Evolutionary conservation across 352 stramenopile species (phyloP).

Genomic region (Phytophthora constricta): DNA sequence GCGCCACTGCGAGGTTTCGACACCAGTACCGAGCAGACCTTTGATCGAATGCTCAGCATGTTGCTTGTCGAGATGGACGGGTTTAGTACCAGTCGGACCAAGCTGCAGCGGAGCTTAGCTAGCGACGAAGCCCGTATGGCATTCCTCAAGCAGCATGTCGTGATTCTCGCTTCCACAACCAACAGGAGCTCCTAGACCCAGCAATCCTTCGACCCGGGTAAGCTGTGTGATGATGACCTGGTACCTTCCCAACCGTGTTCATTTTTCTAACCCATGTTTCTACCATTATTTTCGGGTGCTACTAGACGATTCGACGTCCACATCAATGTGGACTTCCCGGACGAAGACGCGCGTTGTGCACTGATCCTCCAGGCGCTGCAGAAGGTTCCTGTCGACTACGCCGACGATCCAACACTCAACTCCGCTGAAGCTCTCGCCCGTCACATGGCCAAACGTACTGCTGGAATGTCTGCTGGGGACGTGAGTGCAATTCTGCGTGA

Average conservation of each 20-base stretch:
- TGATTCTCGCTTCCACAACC: constrained; percentile 86
- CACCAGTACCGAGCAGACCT: constrained; percentile 92
- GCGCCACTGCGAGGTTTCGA: constrained; percentile 89
- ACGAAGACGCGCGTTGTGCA: constrained; percentile 53
- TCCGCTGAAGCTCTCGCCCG: constrained; percentile 46
- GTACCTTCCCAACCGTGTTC: too few relatives aligned
- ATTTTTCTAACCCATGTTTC: background rate
- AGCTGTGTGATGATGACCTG: constrained; percentile 10
- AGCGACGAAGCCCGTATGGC: constrained; percentile 51
- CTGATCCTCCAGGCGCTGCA: constrained; percentile 61
- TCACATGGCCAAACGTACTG: constrained; percentile 62
- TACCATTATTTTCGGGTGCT: constrained; percentile 5
- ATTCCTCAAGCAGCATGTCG: constrained; percentile 85
- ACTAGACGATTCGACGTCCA: constrained; percentile 84
- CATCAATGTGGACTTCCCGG: constrained; percentile 67
- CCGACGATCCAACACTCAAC: constrained; percentile 32
- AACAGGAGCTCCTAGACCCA: constrained; percentile 76
- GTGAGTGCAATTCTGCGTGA: constrained; percentile 75
- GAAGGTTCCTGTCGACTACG: constrained; percentile 66
- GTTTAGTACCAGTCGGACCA: constrained; percentile 59
- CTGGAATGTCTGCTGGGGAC: constrained; percentile 61
- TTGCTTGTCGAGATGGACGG: constrained; percentile 93
- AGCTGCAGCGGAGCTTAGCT: constrained; percentile 39
- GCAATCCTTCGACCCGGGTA: constrained; percentile 89
- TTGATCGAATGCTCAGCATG: constrained; percentile 91